Evolutionary conservation across 352 stramenopile species (phyloP), one percentile per base, ranked within the genome.

Genomic region (Pythium aquatile): DNA sequence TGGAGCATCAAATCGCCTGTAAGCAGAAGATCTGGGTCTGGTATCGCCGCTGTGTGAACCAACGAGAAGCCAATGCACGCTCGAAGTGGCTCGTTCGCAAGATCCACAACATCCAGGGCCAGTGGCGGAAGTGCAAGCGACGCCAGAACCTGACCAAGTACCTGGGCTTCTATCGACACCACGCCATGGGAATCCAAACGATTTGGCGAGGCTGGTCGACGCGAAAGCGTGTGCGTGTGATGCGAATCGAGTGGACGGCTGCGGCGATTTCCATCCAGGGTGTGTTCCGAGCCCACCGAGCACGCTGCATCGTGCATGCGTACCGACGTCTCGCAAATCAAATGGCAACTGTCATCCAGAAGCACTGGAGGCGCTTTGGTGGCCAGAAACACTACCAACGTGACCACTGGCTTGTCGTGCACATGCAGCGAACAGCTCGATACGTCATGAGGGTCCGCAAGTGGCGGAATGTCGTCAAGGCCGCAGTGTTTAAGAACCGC

Each of bases 41-140:
- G 81, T 88, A 78, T 65, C 81, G 77, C 1, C 66, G 61, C 30
- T 87, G 73, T 48, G 42, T 75, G 20, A 58, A 74, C n/a, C 57
- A 75, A 5, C 72, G 68, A 3, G 65, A 87, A 8, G 71, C 81
- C 13, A 56, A 37, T 11, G 57, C 29, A 13, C 73, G 77, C 5
- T 74, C 79, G 1, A 62, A 60, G 2, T 88, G 79, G 79, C 74
- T 88, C 3, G 52, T 87, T n/a, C 17, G 33, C 13, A 86, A 85
- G 57, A 73, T 88, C 29, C 69, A 65, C 58, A 70, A 59, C 40
- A 83, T 90, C 61, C 79, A 92, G 65, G 65, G 73, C 13, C 74
- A 90, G 42, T 92, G 82, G 77, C 69, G 79, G 2, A 79, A 75
- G 40, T 76, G 82, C 56, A 63, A 70, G 47, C 69, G 62, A 3